A percentile compares a stretch with the other conserved stretches of the same genome.
Conservation (phyloP, 306 rosid genomes). For the Dryas drummondii region DNA sequence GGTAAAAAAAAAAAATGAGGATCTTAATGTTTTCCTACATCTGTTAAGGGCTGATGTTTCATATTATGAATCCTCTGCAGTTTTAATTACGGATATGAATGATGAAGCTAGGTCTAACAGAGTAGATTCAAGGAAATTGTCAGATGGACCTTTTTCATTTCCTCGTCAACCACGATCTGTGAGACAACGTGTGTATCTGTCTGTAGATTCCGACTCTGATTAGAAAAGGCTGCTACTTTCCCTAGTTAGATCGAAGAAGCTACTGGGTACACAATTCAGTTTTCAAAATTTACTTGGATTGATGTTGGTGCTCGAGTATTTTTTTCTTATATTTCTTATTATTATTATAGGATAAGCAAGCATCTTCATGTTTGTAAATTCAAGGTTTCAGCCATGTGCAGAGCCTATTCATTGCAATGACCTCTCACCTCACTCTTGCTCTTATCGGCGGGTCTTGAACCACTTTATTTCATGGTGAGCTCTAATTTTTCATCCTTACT, state of each 20-base stretch:
- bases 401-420: background rate
- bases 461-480: conserved; percentile 6
- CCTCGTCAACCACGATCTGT: conserved; percentile 28
- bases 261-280: conserved; percentile 1
- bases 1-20: background rate
- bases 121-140: conserved; percentile 4
- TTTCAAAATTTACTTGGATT: background rate
- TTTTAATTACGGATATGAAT: background rate
- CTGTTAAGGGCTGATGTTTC: background rate
- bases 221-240: conserved; percentile 7
- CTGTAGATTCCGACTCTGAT: conserved; percentile 13
- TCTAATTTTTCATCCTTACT: background rate
- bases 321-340: conserved; percentile 1
- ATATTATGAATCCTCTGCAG: conserved; percentile 5
- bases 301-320: background rate
- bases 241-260: background rate
- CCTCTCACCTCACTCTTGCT: conserved; percentile 1
- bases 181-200: conserved; percentile 23
- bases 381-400: background rate
- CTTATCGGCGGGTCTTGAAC: background rate
- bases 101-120: conserved; percentile 6
- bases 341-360: background rate
- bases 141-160: conserved; percentile 28
- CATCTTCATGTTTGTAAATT: conserved; percentile 1
- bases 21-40: background rate